Base-by-base conservation (phyloP, 805 yeast genomes). In the Yamadazyma laniorum region DNA sequence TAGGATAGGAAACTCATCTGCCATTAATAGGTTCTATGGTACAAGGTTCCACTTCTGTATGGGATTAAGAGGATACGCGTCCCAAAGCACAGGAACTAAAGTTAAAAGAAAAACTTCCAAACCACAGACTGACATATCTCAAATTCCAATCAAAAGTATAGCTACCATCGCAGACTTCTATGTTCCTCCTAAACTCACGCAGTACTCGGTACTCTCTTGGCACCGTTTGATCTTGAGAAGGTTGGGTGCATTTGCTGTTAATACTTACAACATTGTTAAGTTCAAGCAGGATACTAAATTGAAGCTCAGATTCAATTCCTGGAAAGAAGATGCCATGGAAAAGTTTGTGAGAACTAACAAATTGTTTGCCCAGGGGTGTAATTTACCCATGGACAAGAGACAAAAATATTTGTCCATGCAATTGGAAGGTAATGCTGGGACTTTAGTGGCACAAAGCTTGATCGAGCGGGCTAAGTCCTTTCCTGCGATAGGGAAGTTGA, bases 261-360 rank as follows among this genome's bases (percentile, higher is more conserved):
- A 83, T 57, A 80, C 89, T 29, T 70, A 70, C 37, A 72, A 68
- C 43, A 67, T 74, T 3, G 71, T 67, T 39, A 69, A 69, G 46
- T 75, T 61, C 51, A 72, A 65, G 58, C 54, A 59, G 29, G 74
- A 68, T 34, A 63, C 72, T 25, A 59, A 60, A 26, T 55, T 61
- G 42, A 61, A 59, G 18, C 76, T 79, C 26, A 55, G 74, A 40
- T 83, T 79, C 59, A 86, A 90, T 22, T 75, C 80, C 43, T 90
- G 96, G 96, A 86, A 85, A 59, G 91, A 88, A 60, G 74, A 73
- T 21, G 95, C 95, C 6, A 79, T 90, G 50, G 87, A 87, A 49
- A 70, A 69, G 35, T 89, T 80, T 58, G 84, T 83, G 19, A 76
- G 77, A 40, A 82, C 86, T n/a, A 88, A 90, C 63, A 79, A 80